Percentiles rank a stretch among this genome's conserved stretches.
These are phyloP conservation scores for Fraxinus nigra DNA, from an alignment of 305 asterid species.

Conservation along the genomic window DNA sequence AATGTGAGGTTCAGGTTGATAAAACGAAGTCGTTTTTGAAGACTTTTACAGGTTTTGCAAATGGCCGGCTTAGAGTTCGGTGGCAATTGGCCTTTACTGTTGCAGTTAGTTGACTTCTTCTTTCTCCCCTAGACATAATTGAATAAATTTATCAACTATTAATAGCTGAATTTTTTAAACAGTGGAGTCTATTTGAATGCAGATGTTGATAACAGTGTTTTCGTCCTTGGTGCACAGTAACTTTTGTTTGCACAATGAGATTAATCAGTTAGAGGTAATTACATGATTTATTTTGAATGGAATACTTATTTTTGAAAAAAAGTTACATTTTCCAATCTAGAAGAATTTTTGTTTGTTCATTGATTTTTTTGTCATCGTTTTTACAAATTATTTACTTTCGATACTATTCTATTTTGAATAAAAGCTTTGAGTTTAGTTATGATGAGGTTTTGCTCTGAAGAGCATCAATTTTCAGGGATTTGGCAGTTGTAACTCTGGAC, in stretches of 20 bases:
- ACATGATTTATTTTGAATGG: background rate
- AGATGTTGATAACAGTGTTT: constrained; percentile 47
- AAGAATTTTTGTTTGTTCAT: background rate
- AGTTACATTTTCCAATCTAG: background rate
- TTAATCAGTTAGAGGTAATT: constrained; percentile 58
- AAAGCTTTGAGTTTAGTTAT: background rate
- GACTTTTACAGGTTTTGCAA: constrained; percentile 29
- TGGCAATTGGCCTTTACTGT: constrained; percentile 46
- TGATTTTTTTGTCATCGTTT: background rate
- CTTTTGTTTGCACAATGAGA: constrained; percentile 48
- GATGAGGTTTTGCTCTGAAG: background rate
- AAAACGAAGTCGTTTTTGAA: constrained; percentile 28
- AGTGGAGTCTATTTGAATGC: constrained; percentile 35
- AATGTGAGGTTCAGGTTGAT: constrained; percentile 24
- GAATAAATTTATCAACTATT: background rate
- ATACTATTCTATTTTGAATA: background rate
- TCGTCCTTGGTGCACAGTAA: constrained; percentile 54
- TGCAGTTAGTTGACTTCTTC: constrained; percentile 45
- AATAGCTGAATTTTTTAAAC: background rate
- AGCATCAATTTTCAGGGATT: background rate
- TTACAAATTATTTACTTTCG: background rate
- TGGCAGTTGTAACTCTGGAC: background rate
- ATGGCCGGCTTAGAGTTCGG: constrained; percentile 39
- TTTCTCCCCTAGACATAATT: background rate
- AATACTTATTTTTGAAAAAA: background rate